Conservation (phyloP, 257 asterid species). For the Cruciata laevipes region DNA sequence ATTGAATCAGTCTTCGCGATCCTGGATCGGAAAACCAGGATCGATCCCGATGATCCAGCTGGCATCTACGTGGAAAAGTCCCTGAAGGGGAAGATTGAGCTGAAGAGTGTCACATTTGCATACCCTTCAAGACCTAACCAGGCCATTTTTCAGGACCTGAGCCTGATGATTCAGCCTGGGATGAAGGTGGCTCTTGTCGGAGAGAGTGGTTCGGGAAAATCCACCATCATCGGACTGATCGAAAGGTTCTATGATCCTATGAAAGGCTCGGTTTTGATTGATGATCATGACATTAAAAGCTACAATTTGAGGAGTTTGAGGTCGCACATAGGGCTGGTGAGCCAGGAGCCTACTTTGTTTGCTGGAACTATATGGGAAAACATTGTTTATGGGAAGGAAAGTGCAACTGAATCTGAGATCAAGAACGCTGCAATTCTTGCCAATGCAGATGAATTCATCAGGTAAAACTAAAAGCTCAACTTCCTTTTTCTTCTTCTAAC, state of each 20-base stretch:
- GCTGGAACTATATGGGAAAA: conserved; percentile 55
- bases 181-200: conserved; percentile 62
- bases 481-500: too few relatives aligned
- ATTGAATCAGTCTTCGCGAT: conserved; percentile 45
- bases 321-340: conserved; percentile 57
- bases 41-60: conserved; percentile 42
- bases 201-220: conserved; percentile 75
- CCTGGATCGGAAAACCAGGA: conserved; percentile 43
- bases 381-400: conserved; percentile 46
- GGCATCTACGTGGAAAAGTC: conserved; percentile 26
- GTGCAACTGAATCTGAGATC: conserved; percentile 52
- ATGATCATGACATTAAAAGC: conserved; percentile 43
- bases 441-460: conserved; percentile 73
- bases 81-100: conserved; percentile 40
- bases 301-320: conserved; percentile 55
- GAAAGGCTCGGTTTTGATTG: conserved; percentile 48
- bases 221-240: conserved; percentile 54
- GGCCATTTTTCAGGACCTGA: conserved; percentile 51
- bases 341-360: conserved; percentile 68
- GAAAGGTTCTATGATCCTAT: conserved; percentile 73
- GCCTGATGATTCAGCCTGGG: conserved; percentile 51
- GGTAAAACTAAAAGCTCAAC: conserved; percentile 23
- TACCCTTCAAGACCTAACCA: conserved; percentile 71
- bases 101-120: conserved; percentile 39
- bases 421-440: conserved; percentile 52